Base-by-base conservation (phyloP, 164 flowering plant species). In the Protea cynaroides region DNA sequence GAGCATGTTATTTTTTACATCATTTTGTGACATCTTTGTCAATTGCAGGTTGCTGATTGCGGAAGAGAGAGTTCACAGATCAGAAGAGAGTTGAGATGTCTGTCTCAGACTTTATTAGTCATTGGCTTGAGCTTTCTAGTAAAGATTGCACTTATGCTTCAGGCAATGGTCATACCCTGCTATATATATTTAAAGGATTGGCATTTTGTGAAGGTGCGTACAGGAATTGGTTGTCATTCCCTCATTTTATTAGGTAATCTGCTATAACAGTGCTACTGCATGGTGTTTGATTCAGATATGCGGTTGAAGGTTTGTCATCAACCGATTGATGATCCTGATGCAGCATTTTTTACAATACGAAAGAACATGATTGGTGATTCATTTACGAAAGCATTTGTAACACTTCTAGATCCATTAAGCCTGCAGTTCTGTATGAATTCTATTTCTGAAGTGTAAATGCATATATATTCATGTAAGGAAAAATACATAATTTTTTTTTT, bases 181-280 rank as follows among this genome's bases (percentile, higher is more conserved):
- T 91, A n/a, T 94, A n/a, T n/a, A n/a, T n/a, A 94, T 81, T 73
- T 94, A 79, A 94, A 91, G 76, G 99, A 91, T 66, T 91, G 99
- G 97, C 97, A 94, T 81, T 91, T 94, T 79, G 93, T 84, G 1
- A 91, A 89, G 92, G 97, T 85, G 54, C 22, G 58, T 12, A 1
- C 40, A 14, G 10, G 19, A 25, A 24, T 13, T 21, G n/a, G 18
- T 9, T 54, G 21, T 37, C 55, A 12, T 34, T 10, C 46, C 10
- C 46, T 40, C 46, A 40, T 40, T 49, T 49, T 1, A 15, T 18
- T 15, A 49, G 21, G n/a, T 12, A 18, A 18, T 49, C 14, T 49
- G 52, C 17, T 9, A 4, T 49, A 15, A 13, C n/a, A 15, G 18
- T 49, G 52, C n/a, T 49, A 49, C 19, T 8, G 46, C 46, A 3